These are phyloP conservation scores for Trypanosoma boissoni DNA, from an alignment of 208 protist species.

Conservation along the genomic window DNA sequence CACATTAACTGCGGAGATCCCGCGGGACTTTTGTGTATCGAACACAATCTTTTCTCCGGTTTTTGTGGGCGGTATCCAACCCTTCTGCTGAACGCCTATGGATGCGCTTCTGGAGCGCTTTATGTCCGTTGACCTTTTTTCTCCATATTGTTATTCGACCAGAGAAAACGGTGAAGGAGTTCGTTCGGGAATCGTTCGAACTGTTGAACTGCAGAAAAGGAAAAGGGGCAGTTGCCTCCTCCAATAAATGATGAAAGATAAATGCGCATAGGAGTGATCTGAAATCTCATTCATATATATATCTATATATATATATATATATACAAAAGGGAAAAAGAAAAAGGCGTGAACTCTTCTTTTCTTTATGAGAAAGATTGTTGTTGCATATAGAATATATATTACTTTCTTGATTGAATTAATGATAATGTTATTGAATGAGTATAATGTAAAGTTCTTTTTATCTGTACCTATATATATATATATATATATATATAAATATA, in stretches of 20 bases:
- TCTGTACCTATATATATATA: slow-evolving; percentile 3
- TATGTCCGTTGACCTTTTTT: neutral
- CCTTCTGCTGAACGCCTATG: neutral
- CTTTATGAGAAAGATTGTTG: too few relatives aligned
- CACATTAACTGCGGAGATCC: neutral
- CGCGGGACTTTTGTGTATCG: neutral
- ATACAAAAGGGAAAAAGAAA: too few relatives aligned
- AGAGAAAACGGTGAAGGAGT: neutral
- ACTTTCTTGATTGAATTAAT: too few relatives aligned
- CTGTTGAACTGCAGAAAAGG: too few relatives aligned
- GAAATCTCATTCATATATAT: too few relatives aligned
- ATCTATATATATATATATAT: too few relatives aligned
- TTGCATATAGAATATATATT: too few relatives aligned
- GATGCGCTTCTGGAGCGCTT: neutral
- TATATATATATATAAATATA: slow-evolving; percentile 14
- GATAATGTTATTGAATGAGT: too few relatives aligned
- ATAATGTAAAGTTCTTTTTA: neutral
- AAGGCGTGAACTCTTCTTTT: too few relatives aligned
- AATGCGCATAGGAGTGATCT: too few relatives aligned
- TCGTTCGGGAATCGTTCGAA: neutral
- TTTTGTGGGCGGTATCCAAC: neutral
- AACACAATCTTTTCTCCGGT: neutral
- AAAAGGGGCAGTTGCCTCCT: too few relatives aligned
- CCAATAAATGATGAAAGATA: too few relatives aligned
- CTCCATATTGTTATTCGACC: neutral